Base-by-base conservation (phyloP, 257 asterid genomes). In the Salvia miltiorrhiza region DNA sequence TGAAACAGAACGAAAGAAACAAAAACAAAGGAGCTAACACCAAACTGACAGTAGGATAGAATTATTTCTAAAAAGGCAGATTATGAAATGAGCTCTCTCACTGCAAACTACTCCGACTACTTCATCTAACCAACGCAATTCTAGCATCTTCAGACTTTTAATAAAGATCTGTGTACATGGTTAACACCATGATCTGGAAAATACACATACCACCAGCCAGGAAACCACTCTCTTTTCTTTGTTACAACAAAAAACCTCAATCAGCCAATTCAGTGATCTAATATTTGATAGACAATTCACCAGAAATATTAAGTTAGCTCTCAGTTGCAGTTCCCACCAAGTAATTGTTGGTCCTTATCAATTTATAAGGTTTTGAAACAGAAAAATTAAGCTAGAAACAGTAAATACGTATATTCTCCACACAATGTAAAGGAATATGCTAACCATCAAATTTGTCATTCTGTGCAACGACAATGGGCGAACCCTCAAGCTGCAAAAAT, bases 391-490 rank as follows among this genome's bases (percentile, higher is more conserved):
- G 37, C 53, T 2, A 11, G 6, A 61, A 8, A 69, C 40, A 48
- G 41, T 16, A 72, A 44, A 35, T 14, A 35, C 37, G 9, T 6
- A 37, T 7, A 28, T 47, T 52, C 39, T 45, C 24, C 72, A 41
- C 9, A 53, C 41, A 74, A 7, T 17, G 45, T 8, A 47, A 70
- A 61, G 20, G 40, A 72, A 74, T 33, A 72, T 5, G 28, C 90
- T 78, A 58, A 90, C 98, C 97, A 16, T 90, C 92, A 73, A 93
- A 93, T 69, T 86, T 92, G 81, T 88, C 95, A 74, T 93, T 93
- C 82, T 93, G 96, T 12, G 97, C 95, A 33, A 81, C 96, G 21
- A 90, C 96, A 47, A 88, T 79, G 2, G 96, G 97, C 9, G 95
- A 90, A 50, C 95, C 98, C 72, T 92, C 97, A 3, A 92, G 90